These are phyloP conservation scores for Ceratocystis albifundus DNA, from an alignment of 2,329 filamentous ascomycete species.

Conservation along the genomic window DNA sequence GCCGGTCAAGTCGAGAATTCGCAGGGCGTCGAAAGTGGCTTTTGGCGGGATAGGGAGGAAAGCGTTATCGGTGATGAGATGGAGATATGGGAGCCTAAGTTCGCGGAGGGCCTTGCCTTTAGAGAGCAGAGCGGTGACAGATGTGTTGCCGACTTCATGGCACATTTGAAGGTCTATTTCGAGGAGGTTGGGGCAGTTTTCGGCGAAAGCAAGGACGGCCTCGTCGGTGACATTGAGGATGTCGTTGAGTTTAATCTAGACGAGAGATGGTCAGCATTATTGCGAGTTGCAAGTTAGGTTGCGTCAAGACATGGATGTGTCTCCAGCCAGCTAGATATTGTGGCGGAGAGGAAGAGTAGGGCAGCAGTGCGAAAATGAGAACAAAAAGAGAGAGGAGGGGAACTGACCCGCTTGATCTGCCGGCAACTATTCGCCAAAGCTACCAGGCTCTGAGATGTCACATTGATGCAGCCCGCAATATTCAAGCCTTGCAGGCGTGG, in stretches of 20 bases:
- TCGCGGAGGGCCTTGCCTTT: conserved; percentile 79
- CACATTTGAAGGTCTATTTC: conserved; percentile 94
- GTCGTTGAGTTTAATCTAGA: conserved; percentile 82
- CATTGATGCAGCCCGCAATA: conserved; percentile 70
- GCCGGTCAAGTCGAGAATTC: conserved; percentile 87
- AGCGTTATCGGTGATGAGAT: conserved; percentile 72
- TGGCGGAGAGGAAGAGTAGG: not conserved
- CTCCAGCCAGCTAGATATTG: too few relatives aligned
- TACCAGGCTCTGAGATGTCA: conserved; percentile 78
- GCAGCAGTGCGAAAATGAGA: conserved; percentile 2
- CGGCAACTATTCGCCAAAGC: conserved; percentile 69
- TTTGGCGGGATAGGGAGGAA: conserved; percentile 66
- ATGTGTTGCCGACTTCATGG: conserved; percentile 64
- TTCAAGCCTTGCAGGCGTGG: conserved; percentile 82
- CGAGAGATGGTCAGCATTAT: conserved; percentile 53
- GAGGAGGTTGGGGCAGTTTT: conserved; percentile 80
- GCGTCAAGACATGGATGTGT: not conserved
- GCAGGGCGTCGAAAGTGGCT: conserved; percentile 68
- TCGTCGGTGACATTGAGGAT: conserved; percentile 74
- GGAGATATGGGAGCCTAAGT: conserved; percentile 74
- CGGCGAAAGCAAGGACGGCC: conserved; percentile 73
- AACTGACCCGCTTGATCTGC: conserved; percentile 70
- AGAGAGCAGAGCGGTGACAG: conserved; percentile 68
- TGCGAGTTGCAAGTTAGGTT: not conserved
- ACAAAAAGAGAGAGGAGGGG: not conserved